Evolutionary conservation across 2,329 filamentous ascomycete species (phyloP), one percentile per base, ranked within the genome.

Genomic region (Pseudopithomyces chartarum): DNA sequence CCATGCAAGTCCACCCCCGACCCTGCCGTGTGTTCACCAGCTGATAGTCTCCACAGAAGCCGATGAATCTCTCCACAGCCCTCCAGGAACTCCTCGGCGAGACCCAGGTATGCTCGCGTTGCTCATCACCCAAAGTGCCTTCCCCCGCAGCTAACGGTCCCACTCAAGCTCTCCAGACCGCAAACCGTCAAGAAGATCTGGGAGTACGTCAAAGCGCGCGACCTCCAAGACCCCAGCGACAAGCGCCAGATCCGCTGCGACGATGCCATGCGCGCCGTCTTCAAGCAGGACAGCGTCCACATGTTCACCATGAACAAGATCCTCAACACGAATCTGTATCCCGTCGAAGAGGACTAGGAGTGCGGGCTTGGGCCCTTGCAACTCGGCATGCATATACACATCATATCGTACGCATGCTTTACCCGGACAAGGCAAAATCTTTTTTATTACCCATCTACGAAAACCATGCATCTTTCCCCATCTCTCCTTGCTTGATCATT

Each of bases 271-370:
- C 88, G 91, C 58, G 90, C 90, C 6, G 90, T 99, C 7, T 99
- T 99, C 81, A 96, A 96, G 76, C 85, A 90, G 70, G 87, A 92
- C 69, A 90, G 86, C 69, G 90, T 99, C 48, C 92, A 98, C 78
- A 99, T 99, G 95, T 99, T 99, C 77, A 93, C 92, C 65, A 98
- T 99, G 94, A 98, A 97, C 82, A 97, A 97, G 81, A 86, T 97
- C 15, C 86, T 98, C 11, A 92, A 91, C 61, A 88, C 90, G 73
- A 94, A 98, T 70, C 82, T 98, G 38, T 97, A 96, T 72, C 90
- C 90, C 2, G 84, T 91, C 46, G 92, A 94, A 52, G 92, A 95
- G 53, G 33, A 57, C 19, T 43, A 52, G 44, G 20, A 29, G 26
- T 8, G 26, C 26, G 26, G 26, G 17, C n/a, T n/a, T n/a, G n/a